Conservation (phyloP, 2,329 filamentous ascomycete genomes). For the Penicillium sp. region DNA sequence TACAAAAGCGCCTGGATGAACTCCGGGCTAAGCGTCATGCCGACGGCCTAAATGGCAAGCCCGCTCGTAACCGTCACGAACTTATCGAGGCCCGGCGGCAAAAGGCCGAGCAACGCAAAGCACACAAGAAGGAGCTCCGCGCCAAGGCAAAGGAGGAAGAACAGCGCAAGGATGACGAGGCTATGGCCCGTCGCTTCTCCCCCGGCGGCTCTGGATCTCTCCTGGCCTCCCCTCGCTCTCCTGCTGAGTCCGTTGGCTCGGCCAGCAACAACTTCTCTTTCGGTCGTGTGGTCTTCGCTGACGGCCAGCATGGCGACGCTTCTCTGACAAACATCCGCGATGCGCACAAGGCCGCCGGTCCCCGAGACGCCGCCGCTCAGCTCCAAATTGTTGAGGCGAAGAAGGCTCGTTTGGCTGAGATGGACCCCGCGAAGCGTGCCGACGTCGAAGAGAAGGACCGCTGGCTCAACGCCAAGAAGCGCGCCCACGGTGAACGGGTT, state of each 20-base stretch:
- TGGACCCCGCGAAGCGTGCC: constrained; percentile 77
- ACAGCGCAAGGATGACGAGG: constrained; percentile 60
- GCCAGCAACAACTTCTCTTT: constrained; percentile 75
- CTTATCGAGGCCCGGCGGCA: constrained; percentile 84
- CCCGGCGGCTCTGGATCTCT: constrained; percentile 61
- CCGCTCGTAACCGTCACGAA: constrained; percentile 83
- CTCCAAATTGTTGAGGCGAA: constrained; percentile 86
- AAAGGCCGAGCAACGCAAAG: constrained; percentile 83
- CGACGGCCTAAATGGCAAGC: constrained; percentile 76
- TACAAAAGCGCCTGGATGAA: constrained; percentile 80
- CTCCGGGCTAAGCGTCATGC: constrained; percentile 85
- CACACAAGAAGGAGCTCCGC: constrained; percentile 83
- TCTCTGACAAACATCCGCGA: constrained; percentile 64
- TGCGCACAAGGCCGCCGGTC: constrained; percentile 74
- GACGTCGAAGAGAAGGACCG: constrained; percentile 91
- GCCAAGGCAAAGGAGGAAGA: constrained; percentile 77
- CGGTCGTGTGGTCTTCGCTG: constrained; percentile 84
- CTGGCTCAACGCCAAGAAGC: constrained; percentile 88
- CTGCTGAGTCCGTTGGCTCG: constrained; percentile 41
- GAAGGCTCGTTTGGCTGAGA: constrained; percentile 71
- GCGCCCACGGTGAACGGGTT: constrained; percentile 85
- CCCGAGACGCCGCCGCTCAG: constrained; percentile 80
- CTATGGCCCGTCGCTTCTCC: constrained; percentile 54
- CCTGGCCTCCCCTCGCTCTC: constrained; percentile 54
- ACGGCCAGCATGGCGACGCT: constrained; percentile 77